phyloP scores from a whole-genome alignment of 1,284 basidiomycete genomes.

The Pseudozyma tsukubaensis region DNA sequence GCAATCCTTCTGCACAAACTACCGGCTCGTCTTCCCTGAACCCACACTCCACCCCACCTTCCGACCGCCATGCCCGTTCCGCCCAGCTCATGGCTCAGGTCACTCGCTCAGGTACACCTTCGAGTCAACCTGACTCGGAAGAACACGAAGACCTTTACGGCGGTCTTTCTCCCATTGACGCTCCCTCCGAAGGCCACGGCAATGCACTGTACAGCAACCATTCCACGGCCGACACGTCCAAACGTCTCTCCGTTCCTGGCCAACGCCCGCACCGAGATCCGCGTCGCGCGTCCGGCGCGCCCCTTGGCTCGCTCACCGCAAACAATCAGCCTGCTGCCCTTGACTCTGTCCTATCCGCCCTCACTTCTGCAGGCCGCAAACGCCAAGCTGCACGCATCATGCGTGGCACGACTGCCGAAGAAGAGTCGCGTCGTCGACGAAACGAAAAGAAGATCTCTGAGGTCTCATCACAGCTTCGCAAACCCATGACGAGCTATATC shows the following conservation, averaged over 20 bases:
- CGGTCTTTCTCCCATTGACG: slow-evolving; percentile 49
- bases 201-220: slow-evolving; percentile 32
- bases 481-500: slow-evolving; percentile 52
- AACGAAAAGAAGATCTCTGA: slow-evolving; percentile 57
- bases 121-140: slow-evolving; percentile 38
- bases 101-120: slow-evolving; percentile 30
- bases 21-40: slow-evolving; percentile 6
- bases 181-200: slow-evolving; percentile 37
- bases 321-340: slow-evolving; percentile 56
- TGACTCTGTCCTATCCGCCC: slow-evolving; percentile 57
- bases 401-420: slow-evolving; percentile 62
- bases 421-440: slow-evolving; percentile 50
- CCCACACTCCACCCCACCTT: slow-evolving; percentile 18
- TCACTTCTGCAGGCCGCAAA: slow-evolving; percentile 60
- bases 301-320: slow-evolving; percentile 62
- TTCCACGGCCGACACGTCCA: slow-evolving; percentile 1
- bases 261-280: slow-evolving; percentile 42
- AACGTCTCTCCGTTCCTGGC: slow-evolving; percentile 41
- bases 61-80: slow-evolving; percentile 46
- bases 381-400: slow-evolving; percentile 63
- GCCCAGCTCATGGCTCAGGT: slow-evolving; percentile 57
- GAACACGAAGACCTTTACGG: slow-evolving; percentile 59
- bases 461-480: slow-evolving; percentile 32
- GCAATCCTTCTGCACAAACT: slow-evolving; percentile 33
- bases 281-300: slow-evolving; percentile 30